Percentiles rank a stretch among this genome's conserved stretches.
These are phyloP conservation scores for Rhodomyrtus psidioides DNA, from an alignment of 441 rosid genomes.

Conservation along the genomic window DNA sequence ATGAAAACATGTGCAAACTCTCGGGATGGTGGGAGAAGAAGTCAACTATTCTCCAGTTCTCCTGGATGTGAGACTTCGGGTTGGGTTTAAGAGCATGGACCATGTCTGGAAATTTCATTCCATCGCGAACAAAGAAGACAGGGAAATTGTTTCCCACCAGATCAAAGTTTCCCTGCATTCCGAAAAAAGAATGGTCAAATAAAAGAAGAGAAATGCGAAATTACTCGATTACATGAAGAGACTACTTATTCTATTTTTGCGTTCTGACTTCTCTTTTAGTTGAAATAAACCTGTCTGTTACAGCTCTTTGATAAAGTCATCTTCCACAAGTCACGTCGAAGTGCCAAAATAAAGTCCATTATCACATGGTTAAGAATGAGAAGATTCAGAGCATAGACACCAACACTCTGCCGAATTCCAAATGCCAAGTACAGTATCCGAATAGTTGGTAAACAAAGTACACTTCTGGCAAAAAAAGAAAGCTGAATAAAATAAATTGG, in stretches of 20 bases:
- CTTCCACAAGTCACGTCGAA: not conserved
- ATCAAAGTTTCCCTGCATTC: slow-evolving; percentile 85
- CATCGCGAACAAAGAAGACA: slow-evolving; percentile 88
- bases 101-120: slow-evolving; percentile 93
- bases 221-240: not conserved
- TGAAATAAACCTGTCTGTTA: not conserved
- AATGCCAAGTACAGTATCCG: not conserved
- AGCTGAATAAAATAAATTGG: not conserved
- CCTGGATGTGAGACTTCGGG: slow-evolving; percentile 92
- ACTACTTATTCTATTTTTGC: not conserved
- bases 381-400: not conserved
- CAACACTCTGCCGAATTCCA: not conserved
- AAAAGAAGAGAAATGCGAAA: not conserved
- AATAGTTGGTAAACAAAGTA: not conserved
- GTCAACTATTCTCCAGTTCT: slow-evolving; percentile 87
- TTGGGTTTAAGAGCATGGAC: slow-evolving; percentile 90
- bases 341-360: not conserved
- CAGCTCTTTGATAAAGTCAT: not conserved
- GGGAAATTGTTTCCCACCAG: slow-evolving; percentile 96
- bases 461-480: not conserved
- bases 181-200: not conserved
- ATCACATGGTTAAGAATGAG: not conserved
- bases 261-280: not conserved
- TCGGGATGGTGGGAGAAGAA: slow-evolving; percentile 95
- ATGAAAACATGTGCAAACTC: slow-evolving; percentile 81